Percentiles rank a stretch among this genome's conserved stretches.
Evolutionary conservation across 805 yeast genomes (phyloP).

Genomic region (Ogataea minuta): DNA sequence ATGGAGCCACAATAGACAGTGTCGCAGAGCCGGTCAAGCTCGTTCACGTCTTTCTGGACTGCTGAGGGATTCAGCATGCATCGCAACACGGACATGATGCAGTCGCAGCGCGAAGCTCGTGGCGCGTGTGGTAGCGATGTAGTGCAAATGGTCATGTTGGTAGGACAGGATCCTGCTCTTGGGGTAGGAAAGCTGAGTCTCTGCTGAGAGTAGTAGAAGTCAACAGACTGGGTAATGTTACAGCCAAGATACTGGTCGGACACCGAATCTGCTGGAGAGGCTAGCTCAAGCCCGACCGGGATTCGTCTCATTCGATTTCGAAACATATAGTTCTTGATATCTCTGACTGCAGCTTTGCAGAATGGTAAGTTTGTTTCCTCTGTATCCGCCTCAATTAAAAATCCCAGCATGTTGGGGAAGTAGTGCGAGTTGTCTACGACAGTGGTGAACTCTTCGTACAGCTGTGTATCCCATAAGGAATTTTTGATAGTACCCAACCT

Average conservation of each 20-base stretch:
- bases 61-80: constrained; percentile 34
- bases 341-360: constrained; percentile 90
- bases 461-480: constrained; percentile 28
- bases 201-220: constrained; percentile 14
- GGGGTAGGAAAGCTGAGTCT: constrained; percentile 6
- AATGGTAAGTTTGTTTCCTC: constrained; percentile 71
- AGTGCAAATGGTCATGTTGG: constrained; percentile 15
- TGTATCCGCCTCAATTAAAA: constrained; percentile 89
- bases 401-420: constrained; percentile 78
- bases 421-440: constrained; percentile 71
- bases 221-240: constrained; percentile 13
- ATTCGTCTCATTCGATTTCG: constrained; percentile 32
- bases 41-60: constrained; percentile 19
- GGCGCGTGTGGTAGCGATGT: constrained; percentile 41
- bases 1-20: constrained; percentile 40
- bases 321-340: constrained; percentile 66
- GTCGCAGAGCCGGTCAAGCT: constrained; percentile 34
- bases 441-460: constrained; percentile 66
- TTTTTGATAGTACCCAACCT: constrained; percentile 13
- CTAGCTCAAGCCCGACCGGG: constrained; percentile 37
- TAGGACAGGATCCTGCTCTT: constrained; percentile 9
- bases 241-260: constrained; percentile 18
- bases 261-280: constrained; percentile 2
- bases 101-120: constrained; percentile 42
- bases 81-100: constrained; percentile 39